These are phyloP conservation scores for Leccinum variicolor DNA, from an alignment of 768 basidiomycete genomes.

Conservation along the genomic window DNA sequence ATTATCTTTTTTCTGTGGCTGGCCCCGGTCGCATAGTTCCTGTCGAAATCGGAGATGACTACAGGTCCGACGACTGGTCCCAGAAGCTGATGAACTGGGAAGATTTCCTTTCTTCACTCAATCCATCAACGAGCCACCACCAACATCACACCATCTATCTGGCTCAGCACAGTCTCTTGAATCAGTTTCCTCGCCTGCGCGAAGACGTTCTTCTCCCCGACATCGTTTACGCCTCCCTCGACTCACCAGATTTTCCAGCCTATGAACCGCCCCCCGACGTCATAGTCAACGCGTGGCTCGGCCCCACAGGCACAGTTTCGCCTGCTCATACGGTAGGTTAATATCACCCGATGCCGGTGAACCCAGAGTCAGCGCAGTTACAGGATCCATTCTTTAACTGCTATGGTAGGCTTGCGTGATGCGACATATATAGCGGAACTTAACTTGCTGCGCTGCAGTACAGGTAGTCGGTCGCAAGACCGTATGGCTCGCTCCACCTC, in stretches of 20 bases:
- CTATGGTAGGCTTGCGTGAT: constrained; percentile 54
- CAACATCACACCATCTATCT: constrained; percentile 58
- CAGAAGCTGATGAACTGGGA: constrained; percentile 80
- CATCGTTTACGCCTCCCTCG: constrained; percentile 72
- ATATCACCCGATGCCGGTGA: constrained; percentile 9
- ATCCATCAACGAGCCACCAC: constrained; percentile 20
- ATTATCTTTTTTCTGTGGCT: constrained; percentile 66
- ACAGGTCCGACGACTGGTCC: constrained; percentile 76
- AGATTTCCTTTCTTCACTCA: constrained; percentile 57
- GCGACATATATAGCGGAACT: background rate
- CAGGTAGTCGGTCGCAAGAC: constrained; percentile 89
- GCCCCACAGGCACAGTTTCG: constrained; percentile 72
- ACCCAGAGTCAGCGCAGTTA: constrained; percentile 4
- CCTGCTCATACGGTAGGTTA: constrained; percentile 83
- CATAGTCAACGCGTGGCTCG: constrained; percentile 79
- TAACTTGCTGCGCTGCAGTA: constrained; percentile 40
- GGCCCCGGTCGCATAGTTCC: constrained; percentile 87
- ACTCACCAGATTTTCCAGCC: constrained; percentile 38
- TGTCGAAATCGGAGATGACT: constrained; percentile 85
- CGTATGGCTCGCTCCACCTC: constrained; percentile 87
- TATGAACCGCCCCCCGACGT: constrained; percentile 68
- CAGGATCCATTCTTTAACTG: constrained; percentile 94
- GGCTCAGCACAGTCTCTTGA: constrained; percentile 85
- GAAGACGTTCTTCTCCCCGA: constrained; percentile 84
- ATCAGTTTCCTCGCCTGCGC: constrained; percentile 77